Evolutionary conservation across 2,329 filamentous ascomycete species (phyloP).

Genomic region (Botryotinia narcissicola): DNA sequence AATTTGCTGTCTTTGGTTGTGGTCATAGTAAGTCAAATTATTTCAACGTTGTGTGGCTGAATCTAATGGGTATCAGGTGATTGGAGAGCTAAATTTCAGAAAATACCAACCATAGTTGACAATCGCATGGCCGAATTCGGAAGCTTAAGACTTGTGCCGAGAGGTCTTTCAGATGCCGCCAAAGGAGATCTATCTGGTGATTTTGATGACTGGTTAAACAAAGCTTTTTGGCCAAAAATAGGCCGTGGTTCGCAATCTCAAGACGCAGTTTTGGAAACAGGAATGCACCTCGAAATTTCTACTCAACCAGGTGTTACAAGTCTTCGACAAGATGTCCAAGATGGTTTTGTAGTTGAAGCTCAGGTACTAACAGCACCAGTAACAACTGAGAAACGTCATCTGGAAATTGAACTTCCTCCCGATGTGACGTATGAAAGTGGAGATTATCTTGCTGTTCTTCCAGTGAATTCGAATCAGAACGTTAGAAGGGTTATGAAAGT

Average conservation of each 20-base stretch:
- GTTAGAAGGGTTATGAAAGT: slow-evolving; percentile 57
- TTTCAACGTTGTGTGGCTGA: slow-evolving; percentile 31
- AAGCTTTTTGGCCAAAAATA: slow-evolving; percentile 46
- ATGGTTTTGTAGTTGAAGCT: slow-evolving; percentile 56
- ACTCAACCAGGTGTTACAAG: slow-evolving; percentile 27
- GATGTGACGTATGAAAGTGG: slow-evolving; percentile 67
- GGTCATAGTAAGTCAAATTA: slow-evolving; percentile 46
- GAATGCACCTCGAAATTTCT: slow-evolving; percentile 1
- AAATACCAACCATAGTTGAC: slow-evolving; percentile 62
- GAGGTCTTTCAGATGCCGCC: not conserved
- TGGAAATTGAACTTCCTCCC: slow-evolving; percentile 57
- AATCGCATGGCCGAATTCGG: slow-evolving; percentile 8
- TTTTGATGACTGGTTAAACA: slow-evolving; percentile 66
- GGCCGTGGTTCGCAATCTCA: not conserved
- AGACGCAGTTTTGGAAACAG: not conserved
- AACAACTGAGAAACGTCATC: slow-evolving; percentile 14
- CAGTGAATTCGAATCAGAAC: slow-evolving; percentile 62
- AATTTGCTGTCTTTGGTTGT: slow-evolving; percentile 69
- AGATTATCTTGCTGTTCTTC: slow-evolving; percentile 73
- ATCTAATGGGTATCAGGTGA: slow-evolving; percentile 38
- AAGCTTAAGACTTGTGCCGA: not conserved
- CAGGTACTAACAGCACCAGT: slow-evolving; percentile 47
- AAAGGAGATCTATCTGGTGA: slow-evolving; percentile 62
- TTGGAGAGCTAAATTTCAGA: slow-evolving; percentile 63
- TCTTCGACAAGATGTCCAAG: slow-evolving; percentile 60